Base-by-base conservation (phyloP, 202 grass and related monocot genomes). In the Bolboschoenoplectus hybrid region DNA sequence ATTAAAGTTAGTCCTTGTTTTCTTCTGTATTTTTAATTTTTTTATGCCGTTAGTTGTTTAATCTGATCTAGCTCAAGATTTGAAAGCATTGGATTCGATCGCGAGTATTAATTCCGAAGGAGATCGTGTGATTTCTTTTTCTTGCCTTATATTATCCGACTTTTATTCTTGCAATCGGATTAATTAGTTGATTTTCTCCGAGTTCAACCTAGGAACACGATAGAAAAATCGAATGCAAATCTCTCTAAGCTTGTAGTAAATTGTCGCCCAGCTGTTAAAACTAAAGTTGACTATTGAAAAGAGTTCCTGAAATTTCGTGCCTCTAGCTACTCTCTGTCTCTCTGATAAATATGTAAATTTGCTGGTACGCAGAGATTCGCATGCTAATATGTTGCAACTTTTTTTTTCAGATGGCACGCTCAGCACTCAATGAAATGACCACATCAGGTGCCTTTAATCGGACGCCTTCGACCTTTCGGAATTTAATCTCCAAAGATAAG, bases 361-460 rank as follows among this genome's bases (percentile, higher is more conserved):
- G 46, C 47, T 60, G 51, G 17, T 40, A 12, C 46, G 35, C 3
- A 14, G 45, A n/a, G 74, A 41, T 60, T 47, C 63, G 10, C 52
- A 82, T 81, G 14, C 16, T 51, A 6, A 52, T 68, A 36, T 17
- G 38, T 56, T 55, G 32, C 0, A 56, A 72, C 8, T 58, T 74
- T 44, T 26, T 26, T 26, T 63, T 14, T 72, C 85, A 98, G 95
- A 98, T 98, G 93, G 90, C 87, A 49, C 87, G 77, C 36, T 93
- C 95, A 36, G 93, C 91, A 74, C 81, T 98, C 3, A 91, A 95
- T 86, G 95, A 98, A 82, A 89, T 94, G 44, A 92, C 90, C 26
- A 85, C 82, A 73, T 53, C 91, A 69, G 93, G 95, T 60, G 91
- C 93, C 16, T 98, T 98, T 82, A 87, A 89, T 81, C 89, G 93